Percentiles rank a stretch among this genome's conserved stretches.
Evolutionary conservation across 352 stramenopile species (phyloP).

Genomic region (Phytophthora agathidicida): DNA sequence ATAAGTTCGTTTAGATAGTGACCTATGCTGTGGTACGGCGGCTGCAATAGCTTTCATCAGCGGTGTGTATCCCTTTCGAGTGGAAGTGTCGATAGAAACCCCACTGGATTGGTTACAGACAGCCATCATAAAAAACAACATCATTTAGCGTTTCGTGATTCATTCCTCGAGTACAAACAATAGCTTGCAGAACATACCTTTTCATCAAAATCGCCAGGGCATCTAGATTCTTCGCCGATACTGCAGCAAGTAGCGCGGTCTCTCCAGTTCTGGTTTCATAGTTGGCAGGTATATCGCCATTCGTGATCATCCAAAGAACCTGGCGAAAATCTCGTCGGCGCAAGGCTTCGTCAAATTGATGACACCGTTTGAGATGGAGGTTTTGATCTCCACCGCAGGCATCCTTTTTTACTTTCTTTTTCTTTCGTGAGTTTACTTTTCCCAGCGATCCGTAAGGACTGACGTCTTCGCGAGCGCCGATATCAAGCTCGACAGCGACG

Average conservation of each 20-base stretch:
- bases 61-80: constrained; percentile 65
- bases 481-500: neutral
- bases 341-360: constrained; percentile 59
- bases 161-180: no score
- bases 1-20: neutral
- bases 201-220: constrained; percentile 50
- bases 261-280: constrained; percentile 66
- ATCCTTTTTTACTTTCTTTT: neutral
- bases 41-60: constrained; percentile 79
- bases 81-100: constrained; percentile 59
- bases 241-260: constrained; percentile 62
- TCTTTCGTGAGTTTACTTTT: neutral
- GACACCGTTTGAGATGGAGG: constrained; percentile 17
- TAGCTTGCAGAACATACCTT: constrained; percentile 41
- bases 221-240: constrained; percentile 50
- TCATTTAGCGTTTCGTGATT: no score
- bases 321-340: constrained; percentile 60
- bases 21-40: constrained; percentile 27
- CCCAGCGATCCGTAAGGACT: constrained; percentile 12
- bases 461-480: neutral
- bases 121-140: neutral
- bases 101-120: constrained; percentile 29
- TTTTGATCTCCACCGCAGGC: neutral
- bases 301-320: constrained; percentile 78
- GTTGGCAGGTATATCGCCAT: constrained; percentile 46